Conservation (phyloP, 2,329 filamentous ascomycete genomes). For the Mariannaea sp. region DNA sequence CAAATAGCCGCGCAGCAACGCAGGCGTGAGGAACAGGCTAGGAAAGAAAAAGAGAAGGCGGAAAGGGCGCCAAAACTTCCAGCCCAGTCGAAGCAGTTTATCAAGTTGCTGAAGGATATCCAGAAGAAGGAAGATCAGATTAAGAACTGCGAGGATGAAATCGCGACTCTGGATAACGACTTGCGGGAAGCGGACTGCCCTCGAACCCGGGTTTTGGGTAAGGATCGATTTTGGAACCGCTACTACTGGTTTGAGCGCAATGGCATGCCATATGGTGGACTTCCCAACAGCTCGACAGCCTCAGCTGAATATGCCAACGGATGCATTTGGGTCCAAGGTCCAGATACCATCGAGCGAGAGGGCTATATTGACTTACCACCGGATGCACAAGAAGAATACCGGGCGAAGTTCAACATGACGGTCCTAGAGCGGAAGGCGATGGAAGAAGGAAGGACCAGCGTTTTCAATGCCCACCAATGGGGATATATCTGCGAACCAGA, state of each 20-base stretch:
- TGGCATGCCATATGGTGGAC: conserved; percentile 91
- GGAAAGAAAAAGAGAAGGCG: conserved; percentile 56
- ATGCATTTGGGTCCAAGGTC: conserved; percentile 94
- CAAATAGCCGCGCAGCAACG: conserved; percentile 65
- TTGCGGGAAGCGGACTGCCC: conserved; percentile 93
- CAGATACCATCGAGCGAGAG: conserved; percentile 82
- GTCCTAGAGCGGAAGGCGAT: conserved; percentile 81
- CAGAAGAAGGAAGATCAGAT: conserved; percentile 83
- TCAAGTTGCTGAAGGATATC: conserved; percentile 86
- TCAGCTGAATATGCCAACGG: conserved; percentile 90
- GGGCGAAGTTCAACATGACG: conserved; percentile 77
- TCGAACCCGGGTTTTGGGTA: conserved; percentile 84
- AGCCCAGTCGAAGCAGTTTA: conserved; percentile 85
- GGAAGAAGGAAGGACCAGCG: conserved; percentile 83
- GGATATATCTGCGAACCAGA: conserved; percentile 85
- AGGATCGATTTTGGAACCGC: conserved; percentile 96
- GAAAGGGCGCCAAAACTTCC: conserved; percentile 62
- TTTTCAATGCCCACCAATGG: conserved; percentile 82
- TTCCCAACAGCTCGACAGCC: conserved; percentile 87
- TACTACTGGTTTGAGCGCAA: conserved; percentile 99
- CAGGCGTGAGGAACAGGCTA: conserved; percentile 76
- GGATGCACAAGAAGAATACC: conserved; percentile 76
- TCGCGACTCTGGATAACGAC: conserved; percentile 85
- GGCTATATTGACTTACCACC: conserved; percentile 81
- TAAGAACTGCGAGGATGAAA: conserved; percentile 81